Evolutionary conservation across 306 rosid species (phyloP).

Genomic region (Ormosia emarginata): DNA sequence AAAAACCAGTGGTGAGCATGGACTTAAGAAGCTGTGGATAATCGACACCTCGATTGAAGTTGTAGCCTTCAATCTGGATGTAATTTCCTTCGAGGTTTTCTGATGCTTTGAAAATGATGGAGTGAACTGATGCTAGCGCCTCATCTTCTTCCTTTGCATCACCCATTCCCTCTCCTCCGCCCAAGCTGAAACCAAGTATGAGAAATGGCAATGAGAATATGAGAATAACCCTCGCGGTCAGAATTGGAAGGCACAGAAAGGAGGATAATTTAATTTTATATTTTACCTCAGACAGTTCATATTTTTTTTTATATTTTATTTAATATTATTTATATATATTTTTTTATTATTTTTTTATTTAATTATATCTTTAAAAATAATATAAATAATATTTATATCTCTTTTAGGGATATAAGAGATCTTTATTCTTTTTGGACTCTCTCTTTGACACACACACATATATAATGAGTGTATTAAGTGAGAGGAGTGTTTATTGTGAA

Average conservation of each 20-base stretch:
- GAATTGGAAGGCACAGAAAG: not conserved
- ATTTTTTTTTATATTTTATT: too few relatives aligned
- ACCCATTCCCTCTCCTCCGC: conserved; percentile 19
- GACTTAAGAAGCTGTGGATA: conserved; percentile 62
- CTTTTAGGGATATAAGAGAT: too few relatives aligned
- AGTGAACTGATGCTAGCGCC: conserved; percentile 29
- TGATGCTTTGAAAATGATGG: conserved; percentile 70
- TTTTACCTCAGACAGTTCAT: too few relatives aligned
- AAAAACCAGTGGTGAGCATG: conserved; percentile 73
- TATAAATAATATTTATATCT: too few relatives aligned
- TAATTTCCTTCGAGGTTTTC: conserved; percentile 60
- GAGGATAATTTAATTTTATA: too few relatives aligned
- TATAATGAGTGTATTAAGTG: too few relatives aligned
- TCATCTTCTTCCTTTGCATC: conserved; percentile 35
- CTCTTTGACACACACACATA: too few relatives aligned
- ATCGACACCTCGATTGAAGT: conserved; percentile 70
- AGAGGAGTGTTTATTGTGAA: too few relatives aligned
- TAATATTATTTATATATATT: too few relatives aligned
- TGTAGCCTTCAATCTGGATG: conserved; percentile 65
- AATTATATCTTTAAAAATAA: too few relatives aligned
- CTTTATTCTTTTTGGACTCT: too few relatives aligned
- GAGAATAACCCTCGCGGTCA: not conserved
- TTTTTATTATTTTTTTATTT: too few relatives aligned
- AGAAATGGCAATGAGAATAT: not conserved
- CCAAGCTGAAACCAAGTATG: not conserved